Evolutionary conservation across 2,329 filamentous ascomycete genomes (phyloP).

Genomic region (Aspergillus fumigatiaffinis): DNA sequence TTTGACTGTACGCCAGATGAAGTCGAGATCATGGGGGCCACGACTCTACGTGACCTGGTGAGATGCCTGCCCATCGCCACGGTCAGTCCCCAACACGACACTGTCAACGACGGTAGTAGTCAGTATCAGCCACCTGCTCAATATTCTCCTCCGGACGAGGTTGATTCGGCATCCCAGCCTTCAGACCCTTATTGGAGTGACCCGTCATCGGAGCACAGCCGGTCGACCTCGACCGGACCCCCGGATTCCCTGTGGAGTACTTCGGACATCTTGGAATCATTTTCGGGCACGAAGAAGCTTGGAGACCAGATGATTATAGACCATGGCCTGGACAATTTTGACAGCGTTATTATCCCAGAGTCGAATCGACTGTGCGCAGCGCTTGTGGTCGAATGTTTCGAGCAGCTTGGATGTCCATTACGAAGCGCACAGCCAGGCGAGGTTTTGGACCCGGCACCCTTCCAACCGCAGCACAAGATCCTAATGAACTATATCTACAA

Average conservation of each 20-base stretch:
- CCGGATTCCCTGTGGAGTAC: not conserved
- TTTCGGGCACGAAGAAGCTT: not conserved
- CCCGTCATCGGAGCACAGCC: not conserved
- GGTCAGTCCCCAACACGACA: not conserved
- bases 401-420: conserved; percentile 24
- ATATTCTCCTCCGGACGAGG: not conserved
- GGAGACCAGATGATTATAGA: not conserved
- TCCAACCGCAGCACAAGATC: conserved; percentile 20
- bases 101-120: not conserved
- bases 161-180: not conserved
- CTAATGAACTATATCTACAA: conserved; percentile 28
- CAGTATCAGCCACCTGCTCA: not conserved
- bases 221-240: not conserved
- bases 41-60: conserved; percentile 28
- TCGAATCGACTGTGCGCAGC: conserved; percentile 7
- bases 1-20: conserved; percentile 34
- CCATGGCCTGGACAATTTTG: not conserved
- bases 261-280: not conserved
- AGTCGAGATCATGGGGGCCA: conserved; percentile 27
- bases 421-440: conserved; percentile 15
- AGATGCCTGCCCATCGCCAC: conserved; percentile 13
- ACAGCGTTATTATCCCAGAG: not conserved
- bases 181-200: not conserved
- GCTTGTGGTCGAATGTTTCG: conserved; percentile 25
- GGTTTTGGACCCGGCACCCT: conserved; percentile 16